Evolutionary conservation across 2,329 filamentous ascomycete species (phyloP), one percentile per base, ranked within the genome.

Genomic region (Nothopassalora personata): DNA sequence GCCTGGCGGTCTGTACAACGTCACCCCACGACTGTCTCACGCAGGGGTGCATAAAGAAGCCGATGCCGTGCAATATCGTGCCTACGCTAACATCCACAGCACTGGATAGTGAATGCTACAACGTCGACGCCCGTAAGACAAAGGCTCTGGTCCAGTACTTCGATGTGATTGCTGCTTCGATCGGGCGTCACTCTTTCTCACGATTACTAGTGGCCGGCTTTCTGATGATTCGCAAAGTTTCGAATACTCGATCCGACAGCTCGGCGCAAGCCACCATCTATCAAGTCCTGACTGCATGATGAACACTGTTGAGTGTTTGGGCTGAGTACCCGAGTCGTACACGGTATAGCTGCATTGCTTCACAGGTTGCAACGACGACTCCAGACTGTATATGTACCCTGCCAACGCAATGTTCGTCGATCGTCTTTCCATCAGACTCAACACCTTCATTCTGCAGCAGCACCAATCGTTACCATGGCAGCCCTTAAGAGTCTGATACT

Each of bases 31-130:
- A 49, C 5, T 52, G 55, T 60, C 55, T 55, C 47, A 46, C 47
- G 52, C 59, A 60, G 59, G 59, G 59, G 55, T 48, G 55, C 55
- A 53, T 54, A 58, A 60, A 53, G 55, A 56, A 53, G 10, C 8
- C 7, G 45, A 31, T 53, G 49, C 53, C 34, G 58, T 60, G 45
- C 49, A 15, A 34, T 51, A 34, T n/a, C 9, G 49, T 51, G 30
- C 49, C 34, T 27, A 54, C 39, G 53, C 43, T 48, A 54, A 49
- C 51, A 28, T 11, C 39, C 50, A 19, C 15, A 18, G 34, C 5
- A 43, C 33, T 23, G 28, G 23, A 54, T 4, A n/a, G 9, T 18
- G 11, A n/a, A 31, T 33, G 27, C 43, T 33, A 54, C 39, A 19
- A 33, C 18, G 19, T 13, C 13, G 6, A 47, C 19, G 53, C 53